Conservation (phyloP, 257 asterid species). For the Ligustrum vulgare region DNA sequence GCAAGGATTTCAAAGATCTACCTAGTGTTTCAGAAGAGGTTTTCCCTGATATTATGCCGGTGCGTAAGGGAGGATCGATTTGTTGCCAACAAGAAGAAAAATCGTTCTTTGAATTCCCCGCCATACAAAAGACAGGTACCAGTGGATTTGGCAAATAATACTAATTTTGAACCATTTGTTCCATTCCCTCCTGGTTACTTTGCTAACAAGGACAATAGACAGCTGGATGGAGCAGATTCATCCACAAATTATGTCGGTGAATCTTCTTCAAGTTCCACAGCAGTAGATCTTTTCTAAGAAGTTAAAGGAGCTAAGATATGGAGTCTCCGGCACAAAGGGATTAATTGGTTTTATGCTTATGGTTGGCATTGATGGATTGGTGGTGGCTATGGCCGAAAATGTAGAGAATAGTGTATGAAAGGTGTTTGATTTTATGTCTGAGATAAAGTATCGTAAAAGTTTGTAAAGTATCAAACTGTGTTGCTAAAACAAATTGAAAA, state of each 20-base stretch:
- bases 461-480: too few species aligned
- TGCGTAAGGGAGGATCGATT: constrained; percentile 76
- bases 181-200: constrained; percentile 97
- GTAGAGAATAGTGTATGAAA: too few species aligned
- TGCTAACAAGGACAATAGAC: constrained; percentile 47
- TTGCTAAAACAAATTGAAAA: too few species aligned
- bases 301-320: constrained; percentile 18
- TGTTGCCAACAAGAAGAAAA: constrained; percentile 70
- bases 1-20: constrained; percentile 51
- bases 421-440: too few species aligned
- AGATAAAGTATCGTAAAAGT: too few species aligned
- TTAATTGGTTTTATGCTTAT: too few species aligned
- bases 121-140: constrained; percentile 71
- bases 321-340: constrained; percentile 1
- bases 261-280: constrained; percentile 26
- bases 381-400: too few species aligned
- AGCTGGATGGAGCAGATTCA: constrained; percentile 32
- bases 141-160: constrained; percentile 54
- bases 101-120: constrained; percentile 73
- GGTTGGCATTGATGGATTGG: too few species aligned
- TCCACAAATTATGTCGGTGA: constrained; percentile 23
- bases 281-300: constrained; percentile 17
- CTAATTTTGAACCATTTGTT: constrained; percentile 78
- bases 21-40: constrained; percentile 70
- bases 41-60: constrained; percentile 79